These are phyloP conservation scores for Mycena floridula DNA, from an alignment of 768 basidiomycete species.

Conservation along the genomic window DNA sequence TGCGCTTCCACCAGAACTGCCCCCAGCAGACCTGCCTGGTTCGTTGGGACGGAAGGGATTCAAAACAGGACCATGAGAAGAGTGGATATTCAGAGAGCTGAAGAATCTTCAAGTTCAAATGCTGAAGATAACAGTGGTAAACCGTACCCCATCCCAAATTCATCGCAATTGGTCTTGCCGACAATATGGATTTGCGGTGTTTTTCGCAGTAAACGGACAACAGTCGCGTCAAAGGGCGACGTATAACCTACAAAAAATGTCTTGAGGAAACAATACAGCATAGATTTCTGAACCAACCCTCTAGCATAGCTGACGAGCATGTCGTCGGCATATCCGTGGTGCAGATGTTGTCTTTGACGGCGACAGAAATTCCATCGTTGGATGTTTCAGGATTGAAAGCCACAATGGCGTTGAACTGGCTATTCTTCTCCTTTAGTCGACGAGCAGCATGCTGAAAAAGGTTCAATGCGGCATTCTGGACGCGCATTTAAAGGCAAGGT, in stretches of 20 bases:
- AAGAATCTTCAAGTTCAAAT: constrained; percentile 1
- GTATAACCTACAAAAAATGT: constrained; percentile 45
- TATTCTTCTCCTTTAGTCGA: too few relatives aligned
- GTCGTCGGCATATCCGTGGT: constrained; percentile 58
- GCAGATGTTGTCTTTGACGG: constrained; percentile 86
- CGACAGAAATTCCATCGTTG: constrained; percentile 43
- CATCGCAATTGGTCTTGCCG: constrained; percentile 94
- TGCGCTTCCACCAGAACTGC: constrained; percentile 93
- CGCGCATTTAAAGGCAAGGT: too few relatives aligned
- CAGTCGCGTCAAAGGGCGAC: constrained; percentile 85
- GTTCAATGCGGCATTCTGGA: too few relatives aligned
- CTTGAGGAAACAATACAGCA: not conserved
- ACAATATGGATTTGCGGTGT: constrained; percentile 61
- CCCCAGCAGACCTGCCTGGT: constrained; percentile 60
- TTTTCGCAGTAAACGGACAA: constrained; percentile 53
- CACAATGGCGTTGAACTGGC: constrained; percentile 65
- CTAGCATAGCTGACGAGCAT: constrained; percentile 74
- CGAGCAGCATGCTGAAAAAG: too few relatives aligned
- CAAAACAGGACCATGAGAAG: constrained; percentile 68
- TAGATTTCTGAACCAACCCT: constrained; percentile 31
- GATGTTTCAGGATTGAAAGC: constrained; percentile 9
- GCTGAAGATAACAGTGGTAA: not conserved
- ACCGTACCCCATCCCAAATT: constrained; percentile 95
- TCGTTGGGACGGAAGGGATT: constrained; percentile 55
- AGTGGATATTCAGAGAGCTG: constrained; percentile 75